These are phyloP conservation scores for Trypanosoma avium DNA, from an alignment of 208 protist species.

Conservation along the genomic window DNA sequence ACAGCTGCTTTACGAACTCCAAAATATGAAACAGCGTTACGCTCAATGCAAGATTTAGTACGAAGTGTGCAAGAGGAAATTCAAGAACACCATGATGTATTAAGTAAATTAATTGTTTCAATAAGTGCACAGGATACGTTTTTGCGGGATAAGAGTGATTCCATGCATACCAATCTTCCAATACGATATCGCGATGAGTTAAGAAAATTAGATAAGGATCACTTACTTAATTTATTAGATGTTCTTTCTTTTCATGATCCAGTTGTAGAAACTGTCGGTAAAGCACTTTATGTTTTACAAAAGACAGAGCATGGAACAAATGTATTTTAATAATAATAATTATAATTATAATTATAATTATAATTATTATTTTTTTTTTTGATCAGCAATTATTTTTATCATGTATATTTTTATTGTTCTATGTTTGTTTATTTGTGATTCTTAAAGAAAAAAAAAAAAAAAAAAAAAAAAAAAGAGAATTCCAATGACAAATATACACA, in stretches of 20 bases:
- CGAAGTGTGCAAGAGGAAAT: slow-evolving; percentile 60
- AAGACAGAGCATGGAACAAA: slow-evolving; percentile 49
- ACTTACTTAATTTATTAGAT: slow-evolving; percentile 78
- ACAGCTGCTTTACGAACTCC: slow-evolving; percentile 62
- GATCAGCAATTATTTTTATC: neutral
- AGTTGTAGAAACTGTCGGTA: slow-evolving; percentile 74
- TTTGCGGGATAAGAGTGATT: slow-evolving; percentile 52
- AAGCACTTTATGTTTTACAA: slow-evolving; percentile 71
- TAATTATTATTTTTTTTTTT: slow-evolving; percentile 1
- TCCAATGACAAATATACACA: neutral
- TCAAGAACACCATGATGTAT: slow-evolving; percentile 69
- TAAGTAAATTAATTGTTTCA: slow-evolving; percentile 71
- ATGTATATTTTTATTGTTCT: neutral
- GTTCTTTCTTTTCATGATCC: slow-evolving; percentile 80
- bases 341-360: neutral
- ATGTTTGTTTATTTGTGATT: neutral
- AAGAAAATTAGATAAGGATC: slow-evolving; percentile 68
- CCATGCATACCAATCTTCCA: slow-evolving; percentile 84
- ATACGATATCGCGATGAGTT: slow-evolving; percentile 61
- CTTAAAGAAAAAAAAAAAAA: neutral
- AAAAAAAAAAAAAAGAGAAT: neutral
- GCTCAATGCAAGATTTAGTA: slow-evolving; percentile 61
- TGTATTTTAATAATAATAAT: slow-evolving; percentile 37
- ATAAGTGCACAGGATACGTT: slow-evolving; percentile 82
- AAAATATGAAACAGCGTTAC: slow-evolving; percentile 75